These are phyloP conservation scores for Kwoniella europaea DNA, from an alignment of 768 basidiomycete genomes.

Conservation along the genomic window DNA sequence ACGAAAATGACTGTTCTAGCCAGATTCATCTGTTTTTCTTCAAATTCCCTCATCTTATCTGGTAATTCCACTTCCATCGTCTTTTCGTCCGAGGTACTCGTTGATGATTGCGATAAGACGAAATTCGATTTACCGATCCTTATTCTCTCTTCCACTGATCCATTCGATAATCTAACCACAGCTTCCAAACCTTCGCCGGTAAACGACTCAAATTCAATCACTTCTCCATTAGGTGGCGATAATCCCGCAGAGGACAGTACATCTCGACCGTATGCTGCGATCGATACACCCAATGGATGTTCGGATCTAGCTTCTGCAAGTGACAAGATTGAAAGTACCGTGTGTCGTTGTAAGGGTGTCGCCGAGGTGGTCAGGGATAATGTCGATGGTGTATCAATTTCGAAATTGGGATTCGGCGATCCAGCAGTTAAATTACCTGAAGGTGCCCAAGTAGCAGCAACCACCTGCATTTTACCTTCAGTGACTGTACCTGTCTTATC, in stretches of 20 bases:
- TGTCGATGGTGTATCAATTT: conserved; percentile 48
- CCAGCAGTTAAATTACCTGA: conserved; percentile 18
- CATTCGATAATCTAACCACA: conserved; percentile 63
- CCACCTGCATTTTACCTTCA: conserved; percentile 85
- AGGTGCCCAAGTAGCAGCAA: conserved; percentile 72
- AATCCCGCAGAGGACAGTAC: conserved; percentile 52
- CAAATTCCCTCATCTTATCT: conserved; percentile 68
- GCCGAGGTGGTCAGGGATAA: conserved; percentile 49
- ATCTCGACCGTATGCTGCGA: conserved; percentile 73
- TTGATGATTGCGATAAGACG: conserved; percentile 53
- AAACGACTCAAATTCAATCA: conserved; percentile 81
- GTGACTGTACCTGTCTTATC: conserved; percentile 99
- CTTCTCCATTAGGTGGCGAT: conserved; percentile 63
- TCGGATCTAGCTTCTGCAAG: conserved; percentile 90
- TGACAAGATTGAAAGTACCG: conserved; percentile 77
- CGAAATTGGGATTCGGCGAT: conserved; percentile 11
- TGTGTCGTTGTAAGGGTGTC: conserved; percentile 49
- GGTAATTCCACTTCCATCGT: conserved; percentile 62
- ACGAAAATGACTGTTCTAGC: conserved; percentile 89
- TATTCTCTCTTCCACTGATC: conserved; percentile 47
- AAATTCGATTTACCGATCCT: conserved; percentile 79
- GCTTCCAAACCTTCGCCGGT: conserved; percentile 89
- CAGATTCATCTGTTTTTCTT: conserved; percentile 69
- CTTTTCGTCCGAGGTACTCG: conserved; percentile 22
- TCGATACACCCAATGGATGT: conserved; percentile 93